Conservation (phyloP, 2,329 filamentous ascomycete genomes). For the Chaetomiaceae sp. region DNA sequence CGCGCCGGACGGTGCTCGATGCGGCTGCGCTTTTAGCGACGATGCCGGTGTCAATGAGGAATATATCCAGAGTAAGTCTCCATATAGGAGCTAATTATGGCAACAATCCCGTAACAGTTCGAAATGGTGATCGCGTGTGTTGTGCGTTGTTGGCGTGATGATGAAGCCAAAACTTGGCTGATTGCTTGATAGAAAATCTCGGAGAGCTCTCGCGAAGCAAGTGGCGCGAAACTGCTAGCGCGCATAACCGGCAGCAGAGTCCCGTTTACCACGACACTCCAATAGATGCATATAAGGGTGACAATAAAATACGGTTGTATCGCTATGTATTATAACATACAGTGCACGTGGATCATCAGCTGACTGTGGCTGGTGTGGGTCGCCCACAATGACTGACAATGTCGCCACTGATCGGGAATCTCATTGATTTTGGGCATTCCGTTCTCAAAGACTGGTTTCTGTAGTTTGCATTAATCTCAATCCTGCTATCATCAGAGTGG, state of each 20-base stretch:
- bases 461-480: too few relatives aligned
- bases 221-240: slow-evolving; percentile 23
- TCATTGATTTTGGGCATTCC: too few relatives aligned
- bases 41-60: slow-evolving; percentile 2
- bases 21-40: slow-evolving; percentile 12
- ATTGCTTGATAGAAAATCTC: slow-evolving; percentile 25
- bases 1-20: slow-evolving; percentile 15
- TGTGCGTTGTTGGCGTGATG: slow-evolving; percentile 17
- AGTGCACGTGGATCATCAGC: slow-evolving; percentile 10
- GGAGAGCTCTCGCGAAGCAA: slow-evolving; percentile 20
- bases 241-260: slow-evolving; percentile 7
- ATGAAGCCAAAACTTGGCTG: slow-evolving; percentile 23
- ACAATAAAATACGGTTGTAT: neutral
- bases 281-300: slow-evolving; percentile 4
- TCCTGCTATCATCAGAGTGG: too few relatives aligned
- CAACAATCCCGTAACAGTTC: slow-evolving; percentile 21
- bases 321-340: neutral
- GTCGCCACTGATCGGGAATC: neutral
- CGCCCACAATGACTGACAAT: neutral
- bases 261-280: slow-evolving; percentile 8
- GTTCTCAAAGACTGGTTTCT: too few relatives aligned
- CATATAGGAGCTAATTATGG: slow-evolving; percentile 8
- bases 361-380: slow-evolving; percentile 6
- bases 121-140: slow-evolving; percentile 23
- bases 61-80: slow-evolving; percentile 2